Evolutionary conservation across 768 basidiomycete genomes (phyloP).

Genomic region (Amanita rubescens): DNA sequence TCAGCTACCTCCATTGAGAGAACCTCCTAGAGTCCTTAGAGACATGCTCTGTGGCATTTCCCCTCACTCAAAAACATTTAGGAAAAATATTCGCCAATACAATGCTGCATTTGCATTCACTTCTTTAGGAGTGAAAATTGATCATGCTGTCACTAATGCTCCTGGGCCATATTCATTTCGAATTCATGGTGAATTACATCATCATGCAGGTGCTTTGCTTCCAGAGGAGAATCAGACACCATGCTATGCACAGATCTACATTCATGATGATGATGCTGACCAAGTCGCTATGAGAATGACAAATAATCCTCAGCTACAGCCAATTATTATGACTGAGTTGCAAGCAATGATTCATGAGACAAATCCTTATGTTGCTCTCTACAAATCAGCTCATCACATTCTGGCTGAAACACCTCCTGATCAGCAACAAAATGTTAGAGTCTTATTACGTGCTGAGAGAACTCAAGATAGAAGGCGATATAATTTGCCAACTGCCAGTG

Average conservation of each 20-base stretch:
- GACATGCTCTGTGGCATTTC: slow-evolving; percentile 3
- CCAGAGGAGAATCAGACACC: too few relatives aligned
- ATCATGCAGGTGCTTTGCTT: slow-evolving; percentile 11
- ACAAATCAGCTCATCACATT: slow-evolving; percentile 18
- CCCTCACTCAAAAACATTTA: slow-evolving; percentile 18
- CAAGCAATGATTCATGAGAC: slow-evolving; percentile 8
- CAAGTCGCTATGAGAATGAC: background rate
- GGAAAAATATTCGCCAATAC: slow-evolving; percentile 25
- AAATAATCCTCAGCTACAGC: background rate
- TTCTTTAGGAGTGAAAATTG: slow-evolving; percentile 16
- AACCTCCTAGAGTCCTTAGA: slow-evolving; percentile 14
- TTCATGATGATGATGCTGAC: background rate
- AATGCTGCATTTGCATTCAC: slow-evolving; percentile 30
- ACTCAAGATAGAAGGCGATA: slow-evolving; percentile 24
- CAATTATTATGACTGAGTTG: slow-evolving; percentile 7
- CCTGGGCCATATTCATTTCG: slow-evolving; percentile 1
- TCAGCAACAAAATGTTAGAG: background rate
- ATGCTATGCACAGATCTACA: background rate
- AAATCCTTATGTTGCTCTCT: slow-evolving; percentile 14
- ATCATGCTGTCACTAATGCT: background rate
- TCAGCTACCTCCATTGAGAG: slow-evolving; percentile 12
- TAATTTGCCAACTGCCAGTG: slow-evolving; percentile 30
- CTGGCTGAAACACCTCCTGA: background rate
- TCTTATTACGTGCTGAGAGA: slow-evolving; percentile 1
- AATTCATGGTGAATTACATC: background rate